These are phyloP conservation scores for Paxillus involutus DNA, from an alignment of 768 basidiomycete genomes.

Conservation along the genomic window DNA sequence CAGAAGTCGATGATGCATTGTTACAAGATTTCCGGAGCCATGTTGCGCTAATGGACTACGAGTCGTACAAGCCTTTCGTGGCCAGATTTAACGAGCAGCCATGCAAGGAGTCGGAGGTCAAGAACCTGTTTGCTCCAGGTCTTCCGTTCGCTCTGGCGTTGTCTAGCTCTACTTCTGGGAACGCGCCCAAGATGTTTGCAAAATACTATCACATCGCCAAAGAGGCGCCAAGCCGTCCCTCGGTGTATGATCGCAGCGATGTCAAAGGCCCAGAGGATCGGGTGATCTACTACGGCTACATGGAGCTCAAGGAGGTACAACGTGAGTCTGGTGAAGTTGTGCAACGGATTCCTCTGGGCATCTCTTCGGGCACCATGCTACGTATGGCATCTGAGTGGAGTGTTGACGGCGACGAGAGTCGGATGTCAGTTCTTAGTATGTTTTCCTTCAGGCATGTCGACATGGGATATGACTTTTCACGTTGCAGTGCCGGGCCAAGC, in stretches of 20 bases:
- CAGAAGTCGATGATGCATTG: conserved; percentile 4
- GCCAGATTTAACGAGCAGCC: conserved; percentile 12
- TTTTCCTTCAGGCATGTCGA: background rate
- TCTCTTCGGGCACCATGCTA: background rate
- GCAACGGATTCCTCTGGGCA: background rate
- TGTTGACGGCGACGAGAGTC: conserved; percentile 1
- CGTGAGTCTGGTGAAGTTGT: background rate
- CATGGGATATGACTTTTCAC: background rate
- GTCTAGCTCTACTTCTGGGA: conserved; percentile 18
- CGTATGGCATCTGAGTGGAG: background rate
- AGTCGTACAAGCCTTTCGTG: conserved; percentile 12
- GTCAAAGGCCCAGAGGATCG: background rate
- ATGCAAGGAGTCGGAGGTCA: conserved; percentile 19
- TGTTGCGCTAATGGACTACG: conserved; percentile 12
- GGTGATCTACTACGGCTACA: background rate
- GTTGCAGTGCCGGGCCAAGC: background rate
- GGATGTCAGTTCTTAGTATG: background rate
- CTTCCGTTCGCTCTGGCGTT: conserved; percentile 8
- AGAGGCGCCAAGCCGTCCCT: background rate
- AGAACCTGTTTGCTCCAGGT: conserved; percentile 20
- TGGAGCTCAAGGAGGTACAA: background rate
- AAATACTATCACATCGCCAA: conserved; percentile 6
- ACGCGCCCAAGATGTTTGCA: conserved; percentile 5
- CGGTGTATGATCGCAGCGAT: background rate
- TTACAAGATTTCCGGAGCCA: conserved; percentile 6